Evolutionary conservation across 2,329 filamentous ascomycete species (phyloP), one percentile per base, ranked within the genome.

Genomic region (Rhynchosporium graminicola): DNA sequence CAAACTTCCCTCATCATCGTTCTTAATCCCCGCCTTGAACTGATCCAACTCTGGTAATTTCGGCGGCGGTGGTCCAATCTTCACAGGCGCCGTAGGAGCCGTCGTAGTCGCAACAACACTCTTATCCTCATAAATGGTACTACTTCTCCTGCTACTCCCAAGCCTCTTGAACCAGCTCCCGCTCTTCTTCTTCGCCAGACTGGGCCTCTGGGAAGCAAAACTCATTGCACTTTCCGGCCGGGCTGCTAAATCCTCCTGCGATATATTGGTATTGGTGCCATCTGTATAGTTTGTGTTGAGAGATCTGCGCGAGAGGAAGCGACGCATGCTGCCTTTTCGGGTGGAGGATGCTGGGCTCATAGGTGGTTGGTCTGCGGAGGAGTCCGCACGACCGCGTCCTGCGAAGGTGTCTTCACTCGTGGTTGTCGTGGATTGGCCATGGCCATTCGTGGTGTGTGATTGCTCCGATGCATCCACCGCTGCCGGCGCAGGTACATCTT

Each of bases 221-320:
- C 70, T 72, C 60, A 64, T 67, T 42, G 71, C 61, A 58, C 70
- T 73, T 9, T 72, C 71, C 28, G 73, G 73, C 46, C 72, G 63
- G 15, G 60, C 67, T 31, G 65, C 38, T 51, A 74, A 61, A 63
- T 74, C 68, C 54, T 74, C 72, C 9, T 66, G 56, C 52, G 71
- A 72, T 26, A 56, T 54, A 63, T 70, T 67, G 33, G 50, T 46
- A 48, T 69, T 66, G 29, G 65, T 63, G 51, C 67, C 68, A 61
- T 72, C 66, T 20, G 62, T 71, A 64, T 74, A 74, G 57, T 70
- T 72, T 12, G 70, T 65, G 57, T 76, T 72, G 54, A 76, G 69
- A 29, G 72, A 74, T 59, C 71, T 74, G 40, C 75, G 69, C 59
- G 73, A 74, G 7, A 76, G 68, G 61, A 76, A 76, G 13, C 72